These are phyloP conservation scores for Acer negundo DNA, from an alignment of 345 rosid genomes.

Conservation along the genomic window DNA sequence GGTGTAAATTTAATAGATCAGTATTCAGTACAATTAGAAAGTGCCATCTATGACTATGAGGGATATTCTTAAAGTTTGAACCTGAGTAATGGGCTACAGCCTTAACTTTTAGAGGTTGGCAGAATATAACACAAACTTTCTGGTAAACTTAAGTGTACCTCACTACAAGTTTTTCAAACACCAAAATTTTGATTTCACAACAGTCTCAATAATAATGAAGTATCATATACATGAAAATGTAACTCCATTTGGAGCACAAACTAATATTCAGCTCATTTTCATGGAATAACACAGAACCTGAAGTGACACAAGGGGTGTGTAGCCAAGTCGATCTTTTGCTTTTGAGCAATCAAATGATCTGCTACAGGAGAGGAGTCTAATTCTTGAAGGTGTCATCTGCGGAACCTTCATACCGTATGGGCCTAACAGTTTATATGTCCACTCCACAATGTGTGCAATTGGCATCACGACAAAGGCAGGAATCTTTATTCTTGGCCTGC, in stretches of 20 bases:
- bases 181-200: too few relatives aligned
- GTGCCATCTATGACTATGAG: neutral
- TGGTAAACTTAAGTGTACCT: constrained; percentile 9
- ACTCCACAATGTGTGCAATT: constrained; percentile 72
- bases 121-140: constrained; percentile 3
- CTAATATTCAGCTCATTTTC: neutral
- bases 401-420: constrained; percentile 91
- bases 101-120: neutral
- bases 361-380: constrained; percentile 81
- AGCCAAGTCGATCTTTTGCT: constrained; percentile 86
- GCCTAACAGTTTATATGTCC: constrained; percentile 63
- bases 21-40: neutral
- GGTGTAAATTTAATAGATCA: neutral
- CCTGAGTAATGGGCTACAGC: neutral
- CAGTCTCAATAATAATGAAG: neutral
- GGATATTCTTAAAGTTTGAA: constrained; percentile 12
- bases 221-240: constrained; percentile 9
- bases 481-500: constrained; percentile 89
- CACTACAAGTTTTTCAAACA: constrained; percentile 1
- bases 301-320: constrained; percentile 69
- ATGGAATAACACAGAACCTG: constrained; percentile 53
- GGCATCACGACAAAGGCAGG: constrained; percentile 83
- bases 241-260: neutral
- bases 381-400: constrained; percentile 86
- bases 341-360: constrained; percentile 75